Conservation (phyloP, 495 filamentous ascomycete genomes). For the Penicillium pancosmium region DNA sequence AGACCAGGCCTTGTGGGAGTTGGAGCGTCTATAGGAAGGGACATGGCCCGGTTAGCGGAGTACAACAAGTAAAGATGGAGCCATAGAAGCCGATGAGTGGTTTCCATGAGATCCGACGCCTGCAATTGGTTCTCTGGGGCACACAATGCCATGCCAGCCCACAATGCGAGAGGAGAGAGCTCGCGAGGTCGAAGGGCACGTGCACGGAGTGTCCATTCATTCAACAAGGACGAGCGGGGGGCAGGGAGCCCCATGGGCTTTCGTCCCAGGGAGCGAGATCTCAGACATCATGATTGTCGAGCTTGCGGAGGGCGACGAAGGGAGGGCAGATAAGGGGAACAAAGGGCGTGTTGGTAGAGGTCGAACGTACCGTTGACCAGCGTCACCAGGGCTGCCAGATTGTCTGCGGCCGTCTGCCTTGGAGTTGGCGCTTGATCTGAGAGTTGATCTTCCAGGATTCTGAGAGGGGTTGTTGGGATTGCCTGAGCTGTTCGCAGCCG, state of each 20-base stretch:
- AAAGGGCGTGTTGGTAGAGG: not conserved
- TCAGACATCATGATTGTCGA: not conserved
- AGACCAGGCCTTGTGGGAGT: conserved; percentile 64
- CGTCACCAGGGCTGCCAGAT: conserved; percentile 58
- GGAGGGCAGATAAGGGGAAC: conserved; percentile 11
- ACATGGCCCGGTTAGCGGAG: conserved; percentile 25
- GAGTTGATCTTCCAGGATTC: conserved; percentile 46
- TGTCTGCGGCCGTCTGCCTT: conserved; percentile 62
- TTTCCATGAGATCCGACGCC: conserved; percentile 11
- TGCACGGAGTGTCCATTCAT: conserved; percentile 14
- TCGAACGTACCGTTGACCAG: conserved; percentile 53
- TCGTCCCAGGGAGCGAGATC: not conserved
- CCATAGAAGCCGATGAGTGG: not conserved
- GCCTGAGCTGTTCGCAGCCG: conserved; percentile 49
- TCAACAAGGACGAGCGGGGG: conserved; percentile 11
- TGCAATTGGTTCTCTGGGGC: conserved; percentile 25
- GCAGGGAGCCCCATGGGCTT: conserved; percentile 4
- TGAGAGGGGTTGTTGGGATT: conserved; percentile 44
- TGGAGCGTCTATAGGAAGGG: conserved; percentile 45
- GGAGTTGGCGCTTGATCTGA: conserved; percentile 53
- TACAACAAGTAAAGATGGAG: conserved; percentile 17
- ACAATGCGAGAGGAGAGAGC: conserved; percentile 12
- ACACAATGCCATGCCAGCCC: conserved; percentile 20
- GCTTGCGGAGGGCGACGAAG: not conserved
- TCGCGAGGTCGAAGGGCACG: conserved; percentile 22